Evolutionary conservation across 163 green algal genomes (phyloP).

Genomic region (Dunaliella salina): DNA sequence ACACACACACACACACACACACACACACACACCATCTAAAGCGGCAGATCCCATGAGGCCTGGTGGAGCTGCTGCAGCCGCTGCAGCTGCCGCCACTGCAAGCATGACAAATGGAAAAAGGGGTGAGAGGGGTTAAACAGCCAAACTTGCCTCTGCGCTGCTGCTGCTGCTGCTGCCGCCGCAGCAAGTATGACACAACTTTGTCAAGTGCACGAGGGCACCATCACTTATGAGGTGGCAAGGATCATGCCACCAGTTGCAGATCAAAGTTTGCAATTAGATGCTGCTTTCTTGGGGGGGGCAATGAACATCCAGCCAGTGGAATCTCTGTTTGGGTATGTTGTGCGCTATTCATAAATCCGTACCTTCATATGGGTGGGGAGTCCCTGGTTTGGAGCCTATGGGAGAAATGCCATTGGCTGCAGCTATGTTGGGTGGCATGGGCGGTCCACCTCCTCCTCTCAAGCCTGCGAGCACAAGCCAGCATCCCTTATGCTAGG

Average conservation of each 20-base stretch:
- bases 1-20: too few relatives aligned
- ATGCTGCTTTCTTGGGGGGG: too few relatives aligned
- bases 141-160: neutral
- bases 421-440: conserved; percentile 26
- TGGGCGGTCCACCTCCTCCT: conserved; percentile 29
- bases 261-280: too few relatives aligned
- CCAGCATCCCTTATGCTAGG: too few relatives aligned
- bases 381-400: conserved; percentile 44
- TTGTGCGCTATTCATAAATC: too few relatives aligned
- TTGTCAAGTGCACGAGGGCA: neutral
- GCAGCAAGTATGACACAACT: neutral
- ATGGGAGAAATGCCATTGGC: conserved; percentile 28
- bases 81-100: neutral
- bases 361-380: conserved; percentile 45
- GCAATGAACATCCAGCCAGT: too few relatives aligned
- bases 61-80: conserved; percentile 10
- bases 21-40: neutral
- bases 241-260: too few relatives aligned
- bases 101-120: neutral
- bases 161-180: conserved; percentile 20
- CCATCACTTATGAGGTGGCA: too few relatives aligned
- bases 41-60: neutral
- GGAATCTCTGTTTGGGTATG: too few relatives aligned
- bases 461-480: neutral
- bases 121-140: too few relatives aligned